Evolutionary conservation across 371 early-diverging fungal genomes (phyloP).

Genomic region (Lichtheimia ornata): DNA sequence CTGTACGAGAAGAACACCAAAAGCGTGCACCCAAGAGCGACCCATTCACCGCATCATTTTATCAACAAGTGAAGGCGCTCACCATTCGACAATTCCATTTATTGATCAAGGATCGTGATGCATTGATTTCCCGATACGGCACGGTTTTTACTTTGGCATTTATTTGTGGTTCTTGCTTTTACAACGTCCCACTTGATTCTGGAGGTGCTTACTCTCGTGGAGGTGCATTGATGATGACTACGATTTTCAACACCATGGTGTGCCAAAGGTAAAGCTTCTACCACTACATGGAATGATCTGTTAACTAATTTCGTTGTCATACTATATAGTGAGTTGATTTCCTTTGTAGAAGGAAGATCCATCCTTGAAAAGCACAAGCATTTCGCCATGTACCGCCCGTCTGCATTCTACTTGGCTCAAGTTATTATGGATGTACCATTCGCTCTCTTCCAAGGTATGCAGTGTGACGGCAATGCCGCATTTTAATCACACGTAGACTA

Average conservation of each 20-base stretch:
- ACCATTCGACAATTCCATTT: conserved; percentile 53
- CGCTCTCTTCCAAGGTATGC: conserved; percentile 25
- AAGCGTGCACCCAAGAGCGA: conserved; percentile 34
- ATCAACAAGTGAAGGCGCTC: conserved; percentile 48
- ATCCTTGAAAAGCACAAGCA: conserved; percentile 71
- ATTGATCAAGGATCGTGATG: conserved; percentile 43
- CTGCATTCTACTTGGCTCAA: conserved; percentile 63
- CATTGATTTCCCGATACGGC: conserved; percentile 54
- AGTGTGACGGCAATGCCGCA: too few species aligned
- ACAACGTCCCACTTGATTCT: conserved; percentile 46
- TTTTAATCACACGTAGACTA: conserved; percentile 10
- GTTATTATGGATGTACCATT: conserved; percentile 44
- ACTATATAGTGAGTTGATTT: conserved; percentile 44
- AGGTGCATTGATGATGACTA: too few species aligned
- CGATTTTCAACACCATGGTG: conserved; percentile 43
- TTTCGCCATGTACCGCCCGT: conserved; percentile 68
- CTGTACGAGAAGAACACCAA: conserved; percentile 41
- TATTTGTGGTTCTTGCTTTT: conserved; percentile 69
- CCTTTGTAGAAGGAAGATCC: conserved; percentile 56
- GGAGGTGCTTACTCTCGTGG: conserved; percentile 58
- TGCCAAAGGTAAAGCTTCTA: conserved; percentile 19
- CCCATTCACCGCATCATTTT: conserved; percentile 53
- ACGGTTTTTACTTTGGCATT: conserved; percentile 61
- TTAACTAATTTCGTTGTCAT: too few species aligned
- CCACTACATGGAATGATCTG: too few species aligned